These are phyloP conservation scores for Talaromyces sp. DNA, from an alignment of 2,329 filamentous ascomycete species.

Conservation along the genomic window DNA sequence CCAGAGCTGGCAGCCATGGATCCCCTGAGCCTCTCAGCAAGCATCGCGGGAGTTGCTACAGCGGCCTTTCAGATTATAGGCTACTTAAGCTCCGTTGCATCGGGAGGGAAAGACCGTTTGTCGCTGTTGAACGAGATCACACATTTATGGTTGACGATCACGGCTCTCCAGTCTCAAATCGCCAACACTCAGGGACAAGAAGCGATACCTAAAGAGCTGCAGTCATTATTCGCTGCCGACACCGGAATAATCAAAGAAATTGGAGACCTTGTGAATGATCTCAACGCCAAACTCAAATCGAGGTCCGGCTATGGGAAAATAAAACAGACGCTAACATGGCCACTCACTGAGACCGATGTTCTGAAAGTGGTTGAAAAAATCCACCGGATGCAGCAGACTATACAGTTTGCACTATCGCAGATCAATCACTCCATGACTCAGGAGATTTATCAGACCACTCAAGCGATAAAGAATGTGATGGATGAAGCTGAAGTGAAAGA, in stretches of 20 bases:
- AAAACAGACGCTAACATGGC: conserved; percentile 1
- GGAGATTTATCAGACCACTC: not conserved
- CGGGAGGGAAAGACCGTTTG: not conserved
- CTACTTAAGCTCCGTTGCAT: conserved; percentile 1
- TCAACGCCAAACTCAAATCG: not conserved
- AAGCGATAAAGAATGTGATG: not conserved
- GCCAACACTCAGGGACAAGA: not conserved
- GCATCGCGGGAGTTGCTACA: not conserved
- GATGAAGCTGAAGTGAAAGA: not conserved
- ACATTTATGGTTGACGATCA: not conserved
- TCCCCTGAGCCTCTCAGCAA: conserved; percentile 3
- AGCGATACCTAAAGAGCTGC: not conserved
- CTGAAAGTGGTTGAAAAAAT: conserved; percentile 2
- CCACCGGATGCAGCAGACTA: conserved; percentile 5
- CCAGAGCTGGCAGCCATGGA: conserved; percentile 3
- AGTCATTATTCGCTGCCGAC: not conserved
- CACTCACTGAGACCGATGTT: not conserved
- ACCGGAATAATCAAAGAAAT: conserved; percentile 1
- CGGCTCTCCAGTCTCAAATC: not conserved
- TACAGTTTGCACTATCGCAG: conserved; percentile 4
- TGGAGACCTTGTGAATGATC: not conserved
- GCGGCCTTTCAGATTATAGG: conserved; percentile 5
- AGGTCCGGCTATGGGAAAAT: conserved; percentile 7
- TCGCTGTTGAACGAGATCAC: conserved; percentile 3
- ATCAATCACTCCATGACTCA: conserved; percentile 2